Base-by-base conservation (phyloP, 208 protist genomes). In the Acanthamoeba lenticulata region DNA sequence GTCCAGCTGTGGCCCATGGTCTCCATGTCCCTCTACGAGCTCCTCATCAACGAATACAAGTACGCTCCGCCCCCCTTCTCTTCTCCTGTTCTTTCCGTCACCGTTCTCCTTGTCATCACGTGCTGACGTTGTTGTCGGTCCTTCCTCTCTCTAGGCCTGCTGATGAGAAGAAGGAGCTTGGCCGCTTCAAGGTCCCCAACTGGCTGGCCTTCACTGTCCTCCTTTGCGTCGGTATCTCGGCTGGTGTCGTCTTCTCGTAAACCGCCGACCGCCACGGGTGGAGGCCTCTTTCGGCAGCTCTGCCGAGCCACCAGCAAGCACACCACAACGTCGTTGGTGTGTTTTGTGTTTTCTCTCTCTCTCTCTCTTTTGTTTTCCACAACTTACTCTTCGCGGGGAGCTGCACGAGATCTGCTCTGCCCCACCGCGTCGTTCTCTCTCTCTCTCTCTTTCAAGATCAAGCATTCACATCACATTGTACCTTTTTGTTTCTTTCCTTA, bases 111-210 rank as follows among this genome's bases (percentile, higher is more conserved):
- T 29, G 3, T 32, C 15, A n/a, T 52, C n/a, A n/a, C n/a, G n/a
- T n/a, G n/a, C n/a, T n/a, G n/a, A 5, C 45, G 5, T 52, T 15
- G 5, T 15, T 52, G 13, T 67, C 24, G 6, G 4, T 67, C 57
- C 27, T 5, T 32, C n/a, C 27, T 21, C 57, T n/a, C 6, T 67
- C 24, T 21, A 67, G 57, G 55, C 52, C 86, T 32, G 1, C 86
- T 27, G 55, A 92, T 0, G 86, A 92, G 86, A 92, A 92, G 86
- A 92, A 92, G 86, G 86, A 92, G 86, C 86, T 92, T 24, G 55
- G 86, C n/a, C 52, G 86, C 34, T 92, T 92, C 86, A 92, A 92
- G 86, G 44, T 92, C 60, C 86, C 86, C 86, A 92, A 92, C 86
- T 92, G 86, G 86, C 86, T 92, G 7, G 5, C 27, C 4, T 92